A percentile compares a stretch with the other conserved stretches of the same genome.
phyloP scores from a whole-genome alignment of 441 rosid genomes.

The Theobroma grandiflorum region DNA sequence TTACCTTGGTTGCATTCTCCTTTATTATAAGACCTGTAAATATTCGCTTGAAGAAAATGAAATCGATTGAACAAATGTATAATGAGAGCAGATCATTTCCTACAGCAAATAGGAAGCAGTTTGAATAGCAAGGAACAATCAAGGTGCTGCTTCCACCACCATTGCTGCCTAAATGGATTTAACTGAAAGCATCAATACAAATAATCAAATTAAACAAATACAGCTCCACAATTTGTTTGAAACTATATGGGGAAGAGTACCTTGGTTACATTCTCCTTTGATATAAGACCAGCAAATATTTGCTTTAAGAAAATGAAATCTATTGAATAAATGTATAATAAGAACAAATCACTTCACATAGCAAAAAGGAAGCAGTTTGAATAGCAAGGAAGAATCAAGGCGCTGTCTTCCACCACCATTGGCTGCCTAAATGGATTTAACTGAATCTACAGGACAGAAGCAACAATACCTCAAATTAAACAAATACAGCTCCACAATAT shows the following conservation, averaged over 20 bases:
- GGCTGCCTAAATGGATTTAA: slow-evolving; percentile 98
- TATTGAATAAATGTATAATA: background rate
- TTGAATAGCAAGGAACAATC: slow-evolving; percentile 43
- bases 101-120: slow-evolving; percentile 82
- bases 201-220: slow-evolving; percentile 15
- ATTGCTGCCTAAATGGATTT: slow-evolving; percentile 95
- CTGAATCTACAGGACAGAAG: slow-evolving; percentile 57
- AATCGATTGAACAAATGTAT: background rate
- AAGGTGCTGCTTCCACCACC: slow-evolving; percentile 57
- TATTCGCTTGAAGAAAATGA: background rate
- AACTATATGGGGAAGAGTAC: background rate
- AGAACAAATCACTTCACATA: slow-evolving; percentile 39
- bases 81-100: slow-evolving; percentile 27
- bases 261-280: no score
- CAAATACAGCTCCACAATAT: background rate
- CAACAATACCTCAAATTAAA: slow-evolving; percentile 11
- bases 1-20: slow-evolving; percentile 19
- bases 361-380: slow-evolving; percentile 92
- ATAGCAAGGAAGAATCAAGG: slow-evolving; percentile 84
- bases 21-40: background rate
- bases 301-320: no score
- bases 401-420: slow-evolving; percentile 71
- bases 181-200: slow-evolving; percentile 35
- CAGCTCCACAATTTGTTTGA: background rate
- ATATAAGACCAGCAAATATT: background rate